These are phyloP conservation scores for Aureobasidium sp. DNA, from an alignment of 2,329 filamentous ascomycete genomes.

Conservation along the genomic window DNA sequence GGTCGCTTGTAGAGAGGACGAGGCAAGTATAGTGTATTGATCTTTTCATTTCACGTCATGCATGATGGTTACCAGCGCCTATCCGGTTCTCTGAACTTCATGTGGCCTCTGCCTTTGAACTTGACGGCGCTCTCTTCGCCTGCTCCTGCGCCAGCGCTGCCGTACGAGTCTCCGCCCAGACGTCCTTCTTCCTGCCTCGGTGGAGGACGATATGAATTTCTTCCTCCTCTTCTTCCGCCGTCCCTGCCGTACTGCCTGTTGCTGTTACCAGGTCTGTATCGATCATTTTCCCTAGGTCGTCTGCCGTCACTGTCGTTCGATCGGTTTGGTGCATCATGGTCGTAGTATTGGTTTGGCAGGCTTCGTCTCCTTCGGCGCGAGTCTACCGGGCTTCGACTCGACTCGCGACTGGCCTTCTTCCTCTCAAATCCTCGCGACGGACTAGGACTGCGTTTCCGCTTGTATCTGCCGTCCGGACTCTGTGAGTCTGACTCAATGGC, in stretches of 20 bases:
- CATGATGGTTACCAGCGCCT: constrained; percentile 14
- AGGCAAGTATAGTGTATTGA: background rate
- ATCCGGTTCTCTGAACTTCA: constrained; percentile 32
- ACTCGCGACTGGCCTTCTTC: constrained; percentile 16
- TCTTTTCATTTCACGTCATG: background rate
- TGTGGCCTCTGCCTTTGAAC: constrained; percentile 36
- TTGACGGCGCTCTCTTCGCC: constrained; percentile 28
- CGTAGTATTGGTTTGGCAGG: constrained; percentile 31
- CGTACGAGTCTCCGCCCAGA: constrained; percentile 26
- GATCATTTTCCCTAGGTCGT: constrained; percentile 23
- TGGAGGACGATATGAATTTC: constrained; percentile 7
- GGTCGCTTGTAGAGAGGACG: background rate
- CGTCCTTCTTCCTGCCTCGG: constrained; percentile 36
- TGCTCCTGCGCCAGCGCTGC: constrained; percentile 20
- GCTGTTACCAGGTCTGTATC: constrained; percentile 4
- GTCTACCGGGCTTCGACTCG: constrained; percentile 15
- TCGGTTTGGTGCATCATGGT: constrained; percentile 19
- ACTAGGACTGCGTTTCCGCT: constrained; percentile 28
- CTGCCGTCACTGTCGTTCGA: constrained; percentile 18
- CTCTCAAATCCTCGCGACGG: constrained; percentile 25
- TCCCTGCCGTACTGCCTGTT: constrained; percentile 14
- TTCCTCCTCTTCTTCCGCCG: constrained; percentile 29
- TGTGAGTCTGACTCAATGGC: constrained; percentile 23
- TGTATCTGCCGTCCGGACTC: constrained; percentile 26
- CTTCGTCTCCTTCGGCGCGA: constrained; percentile 30